Percentiles rank a stretch among this genome's conserved stretches.
Evolutionary conservation across 441 rosid species (phyloP).

Genomic region (Croton laevigatus): DNA sequence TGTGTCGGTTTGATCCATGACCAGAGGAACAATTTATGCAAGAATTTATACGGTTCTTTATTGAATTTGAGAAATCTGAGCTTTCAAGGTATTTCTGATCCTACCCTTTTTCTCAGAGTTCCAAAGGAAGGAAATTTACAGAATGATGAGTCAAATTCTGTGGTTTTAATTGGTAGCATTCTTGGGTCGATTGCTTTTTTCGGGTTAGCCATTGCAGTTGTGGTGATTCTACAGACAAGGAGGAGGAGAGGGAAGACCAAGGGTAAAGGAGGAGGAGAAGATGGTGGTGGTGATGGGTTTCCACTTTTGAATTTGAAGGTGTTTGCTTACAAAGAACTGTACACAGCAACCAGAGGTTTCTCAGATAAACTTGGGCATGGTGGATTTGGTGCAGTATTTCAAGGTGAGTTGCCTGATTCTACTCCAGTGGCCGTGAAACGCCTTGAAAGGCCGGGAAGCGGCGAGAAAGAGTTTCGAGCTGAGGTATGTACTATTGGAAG

Average conservation of each 20-base stretch:
- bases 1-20: slow-evolving; percentile 64
- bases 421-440: slow-evolving; percentile 71
- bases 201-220: slow-evolving; percentile 30
- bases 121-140: slow-evolving; percentile 32
- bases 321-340: slow-evolving; percentile 71
- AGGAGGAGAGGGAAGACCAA: slow-evolving; percentile 41
- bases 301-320: slow-evolving; percentile 62
- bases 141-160: slow-evolving; percentile 33
- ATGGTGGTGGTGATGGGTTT: slow-evolving; percentile 43
- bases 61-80: slow-evolving; percentile 55
- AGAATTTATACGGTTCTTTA: slow-evolving; percentile 49
- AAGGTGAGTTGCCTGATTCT: slow-evolving; percentile 62
- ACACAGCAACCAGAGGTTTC: slow-evolving; percentile 53
- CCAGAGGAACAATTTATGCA: slow-evolving; percentile 44
- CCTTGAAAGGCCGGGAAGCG: slow-evolving; percentile 74
- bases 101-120: slow-evolving; percentile 45
- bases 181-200: slow-evolving; percentile 47
- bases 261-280: slow-evolving; percentile 13
- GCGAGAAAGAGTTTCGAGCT: slow-evolving; percentile 79
- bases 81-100: slow-evolving; percentile 23
- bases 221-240: slow-evolving; percentile 38
- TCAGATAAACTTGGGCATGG: slow-evolving; percentile 80
- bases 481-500: slow-evolving; percentile 89
- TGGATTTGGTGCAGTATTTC: slow-evolving; percentile 81
- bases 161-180: slow-evolving; percentile 47